Evolutionary conservation across 2,329 filamentous ascomycete species (phyloP).

Genomic region (Diaporthe velutina): DNA sequence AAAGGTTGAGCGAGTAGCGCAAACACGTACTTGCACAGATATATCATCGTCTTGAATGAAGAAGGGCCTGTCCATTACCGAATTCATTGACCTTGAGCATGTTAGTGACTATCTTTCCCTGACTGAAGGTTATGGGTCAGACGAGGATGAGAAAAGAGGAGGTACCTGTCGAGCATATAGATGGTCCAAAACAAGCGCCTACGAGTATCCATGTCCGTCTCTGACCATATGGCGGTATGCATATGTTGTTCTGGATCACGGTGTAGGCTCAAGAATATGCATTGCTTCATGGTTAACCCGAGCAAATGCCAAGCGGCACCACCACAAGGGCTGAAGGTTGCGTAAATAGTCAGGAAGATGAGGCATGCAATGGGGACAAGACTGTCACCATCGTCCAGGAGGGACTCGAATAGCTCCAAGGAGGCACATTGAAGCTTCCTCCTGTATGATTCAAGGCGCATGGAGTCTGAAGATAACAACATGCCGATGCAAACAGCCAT

Average conservation of each 20-base stretch:
- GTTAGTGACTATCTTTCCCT: no score
- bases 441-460: neutral
- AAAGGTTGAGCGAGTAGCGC: neutral
- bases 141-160: neutral
- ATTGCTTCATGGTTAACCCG: neutral
- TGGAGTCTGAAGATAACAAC: neutral
- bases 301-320: slow-evolving; percentile 8
- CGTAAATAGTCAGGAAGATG: neutral
- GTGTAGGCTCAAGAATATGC: neutral
- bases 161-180: neutral
- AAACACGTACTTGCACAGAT: slow-evolving; percentile 12
- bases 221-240: slow-evolving; percentile 7
- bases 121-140: neutral
- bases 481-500: slow-evolving; percentile 6
- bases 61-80: slow-evolving; percentile 1
- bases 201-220: neutral
- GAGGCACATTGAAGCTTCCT: neutral
- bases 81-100: neutral
- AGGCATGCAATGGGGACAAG: neutral
- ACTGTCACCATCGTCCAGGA: neutral
- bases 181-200: slow-evolving; percentile 1
- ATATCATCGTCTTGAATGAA: neutral
- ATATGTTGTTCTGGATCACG: slow-evolving; percentile 4
- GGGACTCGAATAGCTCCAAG: neutral
- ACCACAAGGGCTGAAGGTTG: neutral